Conservation (phyloP, 1,284 basidiomycete genomes). For the Inonotus obliquus region DNA sequence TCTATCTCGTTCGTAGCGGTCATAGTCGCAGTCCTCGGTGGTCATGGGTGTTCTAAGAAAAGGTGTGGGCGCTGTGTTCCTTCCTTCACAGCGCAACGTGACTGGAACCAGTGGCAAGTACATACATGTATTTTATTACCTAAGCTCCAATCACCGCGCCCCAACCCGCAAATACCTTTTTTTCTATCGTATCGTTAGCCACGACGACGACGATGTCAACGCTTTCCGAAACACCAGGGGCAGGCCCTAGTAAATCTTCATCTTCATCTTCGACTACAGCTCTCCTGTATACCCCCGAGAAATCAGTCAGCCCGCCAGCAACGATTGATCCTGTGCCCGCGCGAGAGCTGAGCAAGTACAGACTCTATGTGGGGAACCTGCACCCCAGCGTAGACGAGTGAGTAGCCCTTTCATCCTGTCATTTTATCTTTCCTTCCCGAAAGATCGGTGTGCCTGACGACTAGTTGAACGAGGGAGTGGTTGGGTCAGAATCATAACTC, state of each 20-base stretch:
- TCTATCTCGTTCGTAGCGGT: not conserved
- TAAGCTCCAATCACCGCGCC: too few species aligned
- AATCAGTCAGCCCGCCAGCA: constrained; percentile 5
- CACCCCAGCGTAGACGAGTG: constrained; percentile 87
- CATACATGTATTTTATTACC: too few species aligned
- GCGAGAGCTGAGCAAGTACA: constrained; percentile 44
- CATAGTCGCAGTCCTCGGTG: not conserved
- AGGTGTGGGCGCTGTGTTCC: not conserved
- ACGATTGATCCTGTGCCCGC: not conserved
- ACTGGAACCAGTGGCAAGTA: not conserved
- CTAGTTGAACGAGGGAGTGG: not conserved
- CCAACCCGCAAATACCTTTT: too few species aligned
- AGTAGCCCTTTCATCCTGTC: constrained; percentile 28
- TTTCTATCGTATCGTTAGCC: too few species aligned
- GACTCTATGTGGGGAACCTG: constrained; percentile 91
- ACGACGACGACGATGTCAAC: not conserved
- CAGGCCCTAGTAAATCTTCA: not conserved
- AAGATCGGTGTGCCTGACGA: not conserved
- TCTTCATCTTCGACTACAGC: not conserved
- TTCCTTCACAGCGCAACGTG: not conserved
- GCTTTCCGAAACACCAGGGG: constrained; percentile 6
- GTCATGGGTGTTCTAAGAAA: not conserved
- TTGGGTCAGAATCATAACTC: not conserved
- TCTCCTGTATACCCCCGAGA: constrained; percentile 3
- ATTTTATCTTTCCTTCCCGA: not conserved